Evolutionary conservation across 169 alveolate species (phyloP), one percentile per base, ranked within the genome.

Genomic region (Babesia microti): DNA sequence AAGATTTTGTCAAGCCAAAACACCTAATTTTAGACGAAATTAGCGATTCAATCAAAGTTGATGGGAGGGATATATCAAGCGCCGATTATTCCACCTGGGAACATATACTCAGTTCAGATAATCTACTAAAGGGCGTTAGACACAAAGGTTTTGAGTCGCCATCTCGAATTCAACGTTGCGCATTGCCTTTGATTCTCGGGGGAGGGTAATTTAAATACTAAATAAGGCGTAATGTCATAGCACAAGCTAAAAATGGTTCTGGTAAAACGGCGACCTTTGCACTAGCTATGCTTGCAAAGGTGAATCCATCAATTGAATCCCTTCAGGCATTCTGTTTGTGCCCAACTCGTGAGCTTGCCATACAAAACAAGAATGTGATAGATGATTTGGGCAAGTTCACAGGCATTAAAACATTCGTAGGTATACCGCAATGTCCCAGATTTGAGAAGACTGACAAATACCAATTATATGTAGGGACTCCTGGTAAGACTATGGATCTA

Each of bases 241-340:
- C 90, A 9, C 95, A 95, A 76, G 91, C 98, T 3, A 93, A 90
- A 53, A 95, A 91, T 54, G 99, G 99, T 21, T 74, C 95, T 37
- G 99, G 99, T 22, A 95, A 95, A 75, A 93, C 98, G 0, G 97
- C 94, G 1, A 93, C 98, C 3, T 95, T 92, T 69, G 92, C 95
- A 9, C 51, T 95, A 50, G 93, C 96, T 4, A 72, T 89, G 70
- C 68, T 95, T 19, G 78, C 91, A 27, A 65, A 72, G 39, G 87
- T 91, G 11, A 93, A 92, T 53, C 47, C 88, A 29, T 35, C 34
- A 30, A 51, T 80, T 37, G 68, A 59, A 12, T 45, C 40, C 4
- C 43, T 76, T 6, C 85, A 75, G 70, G 95, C 95, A 19, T 54
- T 91, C 47, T 78, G 92, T 39, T 78, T 91, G 29, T 91, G 95